Percentiles rank a stretch among this genome's conserved stretches.
phyloP scores from a whole-genome alignment of 2,329 filamentous ascomycete species.

The Penicillium freii region DNA sequence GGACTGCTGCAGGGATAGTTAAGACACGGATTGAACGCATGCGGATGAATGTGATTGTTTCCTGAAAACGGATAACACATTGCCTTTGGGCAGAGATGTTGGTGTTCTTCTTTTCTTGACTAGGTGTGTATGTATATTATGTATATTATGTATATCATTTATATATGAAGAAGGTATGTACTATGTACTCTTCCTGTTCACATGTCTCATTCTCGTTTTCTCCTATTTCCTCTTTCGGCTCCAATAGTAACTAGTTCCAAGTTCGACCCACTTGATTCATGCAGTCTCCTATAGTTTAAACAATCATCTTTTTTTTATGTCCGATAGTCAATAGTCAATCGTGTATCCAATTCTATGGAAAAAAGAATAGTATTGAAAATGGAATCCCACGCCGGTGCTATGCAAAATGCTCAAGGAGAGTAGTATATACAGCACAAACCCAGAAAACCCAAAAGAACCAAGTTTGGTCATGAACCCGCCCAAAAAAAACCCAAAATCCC shows the following conservation, averaged over 20 bases:
- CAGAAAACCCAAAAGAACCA: constrained; percentile 1
- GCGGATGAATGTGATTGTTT: constrained; percentile 23
- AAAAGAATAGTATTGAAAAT: not conserved
- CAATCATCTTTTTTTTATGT: not conserved
- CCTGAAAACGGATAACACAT: constrained; percentile 13
- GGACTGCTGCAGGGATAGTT: constrained; percentile 25
- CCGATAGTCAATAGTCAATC: not conserved
- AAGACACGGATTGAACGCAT: constrained; percentile 25
- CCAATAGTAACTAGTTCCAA: constrained; percentile 15
- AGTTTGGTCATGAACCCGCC: not conserved
- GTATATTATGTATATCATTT: too few species aligned
- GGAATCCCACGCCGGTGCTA: constrained; percentile 25
- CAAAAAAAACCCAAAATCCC: not conserved
- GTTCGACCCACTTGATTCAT: constrained; percentile 18
- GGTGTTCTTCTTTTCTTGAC: too few species aligned
- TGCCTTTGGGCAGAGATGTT: not conserved
- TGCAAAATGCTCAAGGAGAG: constrained; percentile 21
- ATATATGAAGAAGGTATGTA: too few species aligned
- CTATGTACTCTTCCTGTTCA: not conserved
- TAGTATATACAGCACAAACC: constrained; percentile 23
- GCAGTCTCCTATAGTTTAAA: constrained; percentile 6
- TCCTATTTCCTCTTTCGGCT: constrained; percentile 4
- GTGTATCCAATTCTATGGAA: not conserved
- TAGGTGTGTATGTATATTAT: too few species aligned
- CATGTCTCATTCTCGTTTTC: not conserved